phyloP scores from a whole-genome alignment of 768 basidiomycete species.

The Trichaptum fuscoviolaceum region DNA sequence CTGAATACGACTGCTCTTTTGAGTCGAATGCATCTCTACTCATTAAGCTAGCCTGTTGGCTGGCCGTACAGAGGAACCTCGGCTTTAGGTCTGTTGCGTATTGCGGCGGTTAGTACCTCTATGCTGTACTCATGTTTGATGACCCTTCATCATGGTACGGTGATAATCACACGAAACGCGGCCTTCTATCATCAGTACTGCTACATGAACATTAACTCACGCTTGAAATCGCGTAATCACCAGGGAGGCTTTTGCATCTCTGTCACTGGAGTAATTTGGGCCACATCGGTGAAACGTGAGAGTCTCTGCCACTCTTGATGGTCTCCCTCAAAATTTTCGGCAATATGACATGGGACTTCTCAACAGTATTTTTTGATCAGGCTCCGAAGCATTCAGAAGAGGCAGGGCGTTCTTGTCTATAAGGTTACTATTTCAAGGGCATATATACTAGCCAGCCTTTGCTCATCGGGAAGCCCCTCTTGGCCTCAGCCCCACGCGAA shows the following conservation, averaged over 20 bases:
- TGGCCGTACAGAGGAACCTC: no score
- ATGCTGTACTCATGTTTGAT: neutral
- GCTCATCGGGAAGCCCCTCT: neutral
- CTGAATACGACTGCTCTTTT: neutral
- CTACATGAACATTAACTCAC: neutral
- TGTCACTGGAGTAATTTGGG: neutral
- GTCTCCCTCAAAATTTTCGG: neutral
- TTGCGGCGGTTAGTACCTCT: neutral
- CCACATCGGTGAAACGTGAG: neutral
- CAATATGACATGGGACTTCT: neutral
- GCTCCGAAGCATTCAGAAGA: neutral
- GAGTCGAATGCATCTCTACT: neutral
- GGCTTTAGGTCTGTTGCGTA: no score
- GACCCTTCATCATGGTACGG: neutral
- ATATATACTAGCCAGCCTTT: neutral
- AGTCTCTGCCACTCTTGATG: neutral
- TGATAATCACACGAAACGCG: neutral
- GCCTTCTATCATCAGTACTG: neutral
- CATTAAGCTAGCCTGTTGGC: neutral
- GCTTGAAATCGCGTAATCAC: neutral
- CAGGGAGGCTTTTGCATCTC: neutral
- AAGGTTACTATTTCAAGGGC: neutral
- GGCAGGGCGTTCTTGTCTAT: neutral
- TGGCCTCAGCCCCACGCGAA: neutral
- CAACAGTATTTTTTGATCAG: neutral